Conservation (phyloP, 1,284 basidiomycete species). For the Coniophora puteana region DNA sequence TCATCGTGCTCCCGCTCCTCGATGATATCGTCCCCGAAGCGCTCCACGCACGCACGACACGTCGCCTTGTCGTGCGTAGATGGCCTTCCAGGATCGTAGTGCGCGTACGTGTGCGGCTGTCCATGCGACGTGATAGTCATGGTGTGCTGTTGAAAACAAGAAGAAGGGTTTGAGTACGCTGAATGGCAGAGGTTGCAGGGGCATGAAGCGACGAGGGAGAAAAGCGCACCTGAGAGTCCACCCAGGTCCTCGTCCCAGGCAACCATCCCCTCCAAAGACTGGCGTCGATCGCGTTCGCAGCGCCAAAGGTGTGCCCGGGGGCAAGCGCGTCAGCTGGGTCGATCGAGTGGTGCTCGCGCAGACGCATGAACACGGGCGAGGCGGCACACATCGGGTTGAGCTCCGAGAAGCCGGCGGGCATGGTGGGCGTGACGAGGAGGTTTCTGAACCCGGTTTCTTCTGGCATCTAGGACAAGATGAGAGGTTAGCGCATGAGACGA, state of each 20-base stretch:
- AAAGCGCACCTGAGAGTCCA: too few relatives aligned
- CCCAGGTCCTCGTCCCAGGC: conserved; percentile 29
- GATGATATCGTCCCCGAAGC: conserved; percentile 26
- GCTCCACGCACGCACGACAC: conserved; percentile 33
- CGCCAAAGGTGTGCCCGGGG: conserved; percentile 24
- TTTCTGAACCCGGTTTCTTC: conserved; percentile 28
- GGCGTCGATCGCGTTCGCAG: conserved; percentile 33
- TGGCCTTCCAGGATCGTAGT: conserved; percentile 29
- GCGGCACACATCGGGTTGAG: conserved; percentile 31
- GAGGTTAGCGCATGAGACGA: conserved; percentile 11
- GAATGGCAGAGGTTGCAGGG: too few relatives aligned
- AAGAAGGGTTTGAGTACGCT: too few relatives aligned
- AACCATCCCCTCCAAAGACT: conserved; percentile 57
- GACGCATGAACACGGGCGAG: conserved; percentile 49
- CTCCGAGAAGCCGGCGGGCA: conserved; percentile 34
- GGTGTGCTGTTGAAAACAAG: conserved; percentile 1
- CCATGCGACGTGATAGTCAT: conserved; percentile 21
- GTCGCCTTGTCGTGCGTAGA: conserved; percentile 40
- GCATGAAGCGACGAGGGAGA: not conserved
- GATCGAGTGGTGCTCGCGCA: conserved; percentile 53
- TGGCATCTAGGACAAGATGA: conserved; percentile 26
- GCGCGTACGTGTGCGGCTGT: conserved; percentile 29
- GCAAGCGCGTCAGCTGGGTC: conserved; percentile 21
- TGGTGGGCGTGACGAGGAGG: conserved; percentile 27
- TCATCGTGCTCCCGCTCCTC: conserved; percentile 25